Conservation (phyloP, 2,329 filamentous ascomycete species). For the Monilinia fructicola region DNA sequence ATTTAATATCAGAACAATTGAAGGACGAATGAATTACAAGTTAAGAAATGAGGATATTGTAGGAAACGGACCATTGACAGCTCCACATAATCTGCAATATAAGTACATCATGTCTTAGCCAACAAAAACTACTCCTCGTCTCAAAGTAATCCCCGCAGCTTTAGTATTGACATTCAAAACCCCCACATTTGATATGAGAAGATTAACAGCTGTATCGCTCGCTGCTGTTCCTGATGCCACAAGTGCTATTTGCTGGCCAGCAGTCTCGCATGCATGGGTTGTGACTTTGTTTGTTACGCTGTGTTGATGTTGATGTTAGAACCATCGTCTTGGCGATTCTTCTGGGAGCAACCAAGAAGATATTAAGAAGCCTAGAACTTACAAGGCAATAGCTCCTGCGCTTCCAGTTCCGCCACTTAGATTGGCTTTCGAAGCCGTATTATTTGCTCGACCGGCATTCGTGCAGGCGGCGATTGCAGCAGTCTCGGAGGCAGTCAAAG, state of each 20-base stretch:
- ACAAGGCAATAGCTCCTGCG: slow-evolving; percentile 33
- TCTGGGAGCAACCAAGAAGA: not conserved
- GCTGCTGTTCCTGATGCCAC: slow-evolving; percentile 18
- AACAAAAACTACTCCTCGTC: slow-evolving; percentile 14
- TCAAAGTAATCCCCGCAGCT: slow-evolving; percentile 29
- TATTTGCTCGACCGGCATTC: slow-evolving; percentile 27
- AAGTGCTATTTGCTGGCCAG: slow-evolving; percentile 30
- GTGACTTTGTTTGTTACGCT: slow-evolving; percentile 34
- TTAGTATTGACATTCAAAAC: slow-evolving; percentile 33
- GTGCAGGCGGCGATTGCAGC: slow-evolving; percentile 30
- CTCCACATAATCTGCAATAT: not conserved
- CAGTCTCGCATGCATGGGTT: slow-evolving; percentile 31
- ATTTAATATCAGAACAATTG: not conserved
- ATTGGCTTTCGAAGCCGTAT: slow-evolving; percentile 30
- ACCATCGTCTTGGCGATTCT: not conserved
- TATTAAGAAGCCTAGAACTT: slow-evolving; percentile 11
- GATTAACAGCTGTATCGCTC: slow-evolving; percentile 30
- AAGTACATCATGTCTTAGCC: not conserved
- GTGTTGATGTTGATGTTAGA: not conserved
- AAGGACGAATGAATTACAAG: not conserved
- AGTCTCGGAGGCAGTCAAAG: slow-evolving; percentile 28
- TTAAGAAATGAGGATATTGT: not conserved
- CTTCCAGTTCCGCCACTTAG: slow-evolving; percentile 27
- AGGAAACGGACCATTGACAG: too few relatives aligned
- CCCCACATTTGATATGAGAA: slow-evolving; percentile 35